phyloP scores from a whole-genome alignment of 2,329 filamentous ascomycete genomes.

The Cytospora piceae region DNA sequence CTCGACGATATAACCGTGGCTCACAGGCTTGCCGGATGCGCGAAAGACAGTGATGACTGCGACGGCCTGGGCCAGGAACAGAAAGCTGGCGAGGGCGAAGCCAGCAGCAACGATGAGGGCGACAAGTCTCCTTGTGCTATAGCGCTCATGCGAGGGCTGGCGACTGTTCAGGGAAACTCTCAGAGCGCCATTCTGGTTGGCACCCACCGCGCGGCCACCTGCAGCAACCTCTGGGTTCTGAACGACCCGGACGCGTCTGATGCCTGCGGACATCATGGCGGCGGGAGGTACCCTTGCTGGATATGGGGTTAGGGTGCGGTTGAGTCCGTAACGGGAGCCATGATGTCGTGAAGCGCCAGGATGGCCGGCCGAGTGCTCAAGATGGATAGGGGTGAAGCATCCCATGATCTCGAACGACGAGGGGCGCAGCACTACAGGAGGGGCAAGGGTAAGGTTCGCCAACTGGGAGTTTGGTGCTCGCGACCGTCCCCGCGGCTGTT shows the following conservation, averaged over 20 bases:
- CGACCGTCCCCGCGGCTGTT: background rate
- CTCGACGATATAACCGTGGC: background rate
- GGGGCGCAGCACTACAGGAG: background rate
- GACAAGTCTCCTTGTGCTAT: background rate
- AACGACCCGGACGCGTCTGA: background rate
- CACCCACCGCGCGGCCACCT: background rate
- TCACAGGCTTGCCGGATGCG: background rate
- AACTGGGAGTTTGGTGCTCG: too few relatives aligned
- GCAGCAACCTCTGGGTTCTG: background rate
- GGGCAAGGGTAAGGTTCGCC: background rate
- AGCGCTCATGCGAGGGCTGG: background rate
- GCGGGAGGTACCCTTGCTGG: background rate
- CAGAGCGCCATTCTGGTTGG: background rate
- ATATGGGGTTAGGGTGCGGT: background rate
- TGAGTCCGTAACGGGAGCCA: background rate
- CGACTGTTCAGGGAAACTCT: background rate
- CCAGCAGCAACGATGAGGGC: background rate
- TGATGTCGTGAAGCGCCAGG: background rate
- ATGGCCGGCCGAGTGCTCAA: background rate
- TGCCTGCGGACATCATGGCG: background rate
- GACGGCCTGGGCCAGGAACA: background rate
- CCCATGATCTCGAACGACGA: conserved; percentile 23
- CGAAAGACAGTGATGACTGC: background rate
- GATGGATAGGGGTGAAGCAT: background rate
- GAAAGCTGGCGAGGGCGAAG: background rate